Percentiles rank a stretch among this genome's conserved stretches.
Conservation (phyloP, 2,329 filamentous ascomycete genomes). For the Alternaria brassicae region DNA sequence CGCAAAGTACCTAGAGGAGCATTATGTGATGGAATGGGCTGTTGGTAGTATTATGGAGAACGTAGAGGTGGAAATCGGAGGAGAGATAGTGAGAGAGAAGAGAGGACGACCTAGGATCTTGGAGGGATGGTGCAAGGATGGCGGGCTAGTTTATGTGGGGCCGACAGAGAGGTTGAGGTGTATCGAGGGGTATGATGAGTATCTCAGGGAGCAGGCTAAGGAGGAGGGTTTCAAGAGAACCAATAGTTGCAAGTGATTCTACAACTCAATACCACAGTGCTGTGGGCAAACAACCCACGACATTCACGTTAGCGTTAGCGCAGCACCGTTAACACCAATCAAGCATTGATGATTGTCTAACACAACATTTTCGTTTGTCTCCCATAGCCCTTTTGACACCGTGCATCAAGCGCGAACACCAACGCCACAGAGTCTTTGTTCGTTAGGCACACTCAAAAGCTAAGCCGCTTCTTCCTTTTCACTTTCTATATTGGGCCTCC, state of each 20-base stretch:
- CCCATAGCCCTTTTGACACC: background rate
- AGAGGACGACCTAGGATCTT: background rate
- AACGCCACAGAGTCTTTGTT: background rate
- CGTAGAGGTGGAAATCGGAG: background rate
- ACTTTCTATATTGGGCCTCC: background rate
- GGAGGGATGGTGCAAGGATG: background rate
- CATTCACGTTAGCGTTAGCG: background rate
- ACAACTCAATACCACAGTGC: background rate
- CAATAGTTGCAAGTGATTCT: background rate
- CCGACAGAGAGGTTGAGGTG: background rate
- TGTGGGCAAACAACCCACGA: background rate
- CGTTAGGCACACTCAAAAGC: background rate
- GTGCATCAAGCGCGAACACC: background rate
- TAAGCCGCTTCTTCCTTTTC: background rate
- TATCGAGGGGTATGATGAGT: background rate
- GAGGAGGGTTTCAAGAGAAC: background rate
- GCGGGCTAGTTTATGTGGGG: background rate
- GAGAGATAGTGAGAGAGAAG: background rate
- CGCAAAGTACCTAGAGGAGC: background rate
- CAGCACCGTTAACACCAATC: background rate
- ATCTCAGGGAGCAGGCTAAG: background rate
- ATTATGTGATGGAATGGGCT: background rate
- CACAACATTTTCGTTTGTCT: constrained; percentile 5
- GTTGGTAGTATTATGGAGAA: background rate
- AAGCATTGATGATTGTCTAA: background rate